A percentile compares a stretch with the other conserved stretches of the same genome.
Conservation (phyloP, 2,329 filamentous ascomycete species). For the Delphinella strobiligena region DNA sequence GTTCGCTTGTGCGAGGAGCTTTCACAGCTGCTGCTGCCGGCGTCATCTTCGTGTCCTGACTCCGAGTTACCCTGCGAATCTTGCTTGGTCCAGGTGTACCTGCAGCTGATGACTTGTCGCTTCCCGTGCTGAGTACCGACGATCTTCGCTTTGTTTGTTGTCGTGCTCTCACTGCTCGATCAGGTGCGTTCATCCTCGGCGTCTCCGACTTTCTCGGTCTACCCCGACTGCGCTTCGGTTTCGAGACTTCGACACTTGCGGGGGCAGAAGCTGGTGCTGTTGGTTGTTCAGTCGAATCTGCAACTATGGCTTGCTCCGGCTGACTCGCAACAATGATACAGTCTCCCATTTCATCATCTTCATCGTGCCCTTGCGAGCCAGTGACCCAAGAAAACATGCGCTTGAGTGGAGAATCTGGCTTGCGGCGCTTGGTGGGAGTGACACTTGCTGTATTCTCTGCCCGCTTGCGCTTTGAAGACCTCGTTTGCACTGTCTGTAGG, state of each 20-base stretch:
- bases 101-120: slow-evolving; percentile 8
- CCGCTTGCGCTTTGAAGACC: slow-evolving; percentile 2
- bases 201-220: slow-evolving; percentile 15
- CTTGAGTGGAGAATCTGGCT: slow-evolving; percentile 17
- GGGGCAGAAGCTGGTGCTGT: slow-evolving; percentile 2
- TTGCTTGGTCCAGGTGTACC: slow-evolving; percentile 15
- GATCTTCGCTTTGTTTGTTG: slow-evolving; percentile 19
- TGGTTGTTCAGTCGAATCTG: not conserved
- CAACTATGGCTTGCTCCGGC: slow-evolving; percentile 6
- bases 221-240: slow-evolving; percentile 16
- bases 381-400: slow-evolving; percentile 13
- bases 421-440: slow-evolving; percentile 13
- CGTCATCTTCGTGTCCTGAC: slow-evolving; percentile 9
- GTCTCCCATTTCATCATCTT: slow-evolving; percentile 26
- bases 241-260: not conserved
- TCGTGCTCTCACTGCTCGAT: slow-evolving; percentile 4
- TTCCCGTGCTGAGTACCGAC: slow-evolving; percentile 11
- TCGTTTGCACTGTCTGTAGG: not conserved
- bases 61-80: slow-evolving; percentile 14
- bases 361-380: slow-evolving; percentile 7
- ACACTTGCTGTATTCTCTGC: not conserved
- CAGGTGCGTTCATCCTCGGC: slow-evolving; percentile 7
- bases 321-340: slow-evolving; percentile 27
- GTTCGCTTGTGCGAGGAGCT: not conserved
- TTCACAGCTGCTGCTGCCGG: not conserved